Base-by-base conservation (phyloP, 2,329 filamentous ascomycete species). In the Tolypocladium pustulatum region DNA sequence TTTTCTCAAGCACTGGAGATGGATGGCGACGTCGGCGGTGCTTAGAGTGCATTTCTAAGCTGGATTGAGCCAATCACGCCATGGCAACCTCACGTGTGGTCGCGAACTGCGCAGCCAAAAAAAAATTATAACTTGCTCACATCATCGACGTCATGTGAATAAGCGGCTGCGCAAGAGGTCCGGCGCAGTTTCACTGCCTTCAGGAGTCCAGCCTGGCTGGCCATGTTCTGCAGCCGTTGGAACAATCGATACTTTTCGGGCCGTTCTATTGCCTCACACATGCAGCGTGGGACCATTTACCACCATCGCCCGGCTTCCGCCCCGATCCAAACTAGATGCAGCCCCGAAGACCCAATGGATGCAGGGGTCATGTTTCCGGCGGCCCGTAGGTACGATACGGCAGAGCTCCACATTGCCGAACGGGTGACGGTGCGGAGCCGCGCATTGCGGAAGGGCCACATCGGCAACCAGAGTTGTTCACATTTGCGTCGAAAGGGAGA, bases 11-110 rank as follows among this genome's bases (percentile, higher is more conserved):
- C 2, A 22, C 41, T n/a, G 6, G 22, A 46, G 22, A 25, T 49
- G 43, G 43, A 8, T 66, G 62, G 65, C 66, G 66, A 64, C 58
- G 49, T 34, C 49, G 49, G 30, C 8, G 27, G 27, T 41, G 36
- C 36, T 37, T 40, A n/a, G 20, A 40, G 5, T 51, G 30, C 30
- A 53, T 53, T 34, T 53, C 49, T 53, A 36, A 53, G 49, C 49
- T n/a, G 30, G 9, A 22, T 8, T 15, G 49, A 53, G 49, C 49
- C 49, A 53, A 53, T 53, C 49, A 53, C 49, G 20, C 49, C 49
- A 36, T 20, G 20, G 30, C 30, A 36, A 53, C 30, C 64, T 70
- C 68, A 70, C 67, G 68, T 70, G 68, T 58, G 38, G 57, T 62
- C 64, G 64, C 58, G 65, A 61, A 32, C 64, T 68, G n/a, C 61